These are phyloP conservation scores for Cardamine occulta DNA, from an alignment of 345 rosid genomes.

Conservation along the genomic window DNA sequence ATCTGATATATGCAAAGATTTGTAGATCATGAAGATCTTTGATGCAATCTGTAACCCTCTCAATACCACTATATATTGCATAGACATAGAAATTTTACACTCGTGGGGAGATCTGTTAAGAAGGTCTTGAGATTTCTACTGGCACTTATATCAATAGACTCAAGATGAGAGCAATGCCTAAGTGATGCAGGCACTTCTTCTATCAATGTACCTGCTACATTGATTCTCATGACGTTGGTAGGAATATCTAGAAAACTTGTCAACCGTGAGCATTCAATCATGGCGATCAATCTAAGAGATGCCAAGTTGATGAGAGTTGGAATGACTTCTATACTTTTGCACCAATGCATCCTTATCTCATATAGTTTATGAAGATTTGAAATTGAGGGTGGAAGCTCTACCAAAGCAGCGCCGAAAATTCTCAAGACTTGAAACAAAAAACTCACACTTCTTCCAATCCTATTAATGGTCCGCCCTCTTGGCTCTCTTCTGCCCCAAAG, in stretches of 20 bases:
- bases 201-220: fast-evolving
- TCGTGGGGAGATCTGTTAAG: not conserved
- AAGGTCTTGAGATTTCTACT: not conserved
- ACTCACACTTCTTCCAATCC: not conserved
- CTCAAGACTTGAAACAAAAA: not conserved
- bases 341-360: fast-evolving
- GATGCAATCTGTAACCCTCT: not conserved
- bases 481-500: too few species aligned
- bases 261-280: not conserved
- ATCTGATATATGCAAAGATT: fast-evolving
- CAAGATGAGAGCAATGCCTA: not conserved
- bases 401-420: slow-evolving; percentile 21
- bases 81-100: not conserved
- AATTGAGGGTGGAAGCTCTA: slow-evolving; percentile 7
- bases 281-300: not conserved
- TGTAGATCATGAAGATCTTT: not conserved
- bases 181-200: not conserved
- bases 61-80: not conserved
- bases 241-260: not conserved
- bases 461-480: not conserved
- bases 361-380: slow-evolving; percentile 3
- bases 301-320: not conserved
- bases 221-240: not conserved
- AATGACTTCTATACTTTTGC: not conserved
- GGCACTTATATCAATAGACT: not conserved